These are phyloP conservation scores for Aspergillus spinulosporus DNA, from an alignment of 2,329 filamentous ascomycete species.

Conservation along the genomic window DNA sequence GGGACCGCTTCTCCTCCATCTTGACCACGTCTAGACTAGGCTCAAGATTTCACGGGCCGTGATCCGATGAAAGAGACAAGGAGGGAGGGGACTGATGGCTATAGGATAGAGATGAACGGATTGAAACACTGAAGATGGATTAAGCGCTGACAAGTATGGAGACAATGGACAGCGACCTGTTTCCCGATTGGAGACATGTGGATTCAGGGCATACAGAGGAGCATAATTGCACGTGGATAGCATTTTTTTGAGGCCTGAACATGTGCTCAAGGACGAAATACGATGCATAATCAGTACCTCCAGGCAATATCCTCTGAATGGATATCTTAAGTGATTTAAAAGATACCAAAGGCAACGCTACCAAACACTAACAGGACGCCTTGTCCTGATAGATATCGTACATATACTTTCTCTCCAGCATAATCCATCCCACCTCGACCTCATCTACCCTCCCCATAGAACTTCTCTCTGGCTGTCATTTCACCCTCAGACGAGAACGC, in stretches of 20 bases:
- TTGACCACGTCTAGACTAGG: background rate
- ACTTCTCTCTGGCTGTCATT: slow-evolving; percentile 59
- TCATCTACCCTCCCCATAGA: slow-evolving; percentile 52
- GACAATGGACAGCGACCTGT: too few relatives aligned
- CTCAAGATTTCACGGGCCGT: background rate
- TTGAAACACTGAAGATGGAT: too few relatives aligned
- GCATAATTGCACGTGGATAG: too few relatives aligned
- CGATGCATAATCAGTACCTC: too few relatives aligned
- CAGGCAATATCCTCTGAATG: slow-evolving; percentile 50
- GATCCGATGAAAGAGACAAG: background rate
- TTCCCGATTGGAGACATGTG: too few relatives aligned
- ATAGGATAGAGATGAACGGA: too few relatives aligned
- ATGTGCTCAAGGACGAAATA: too few relatives aligned
- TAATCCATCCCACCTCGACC: slow-evolving; percentile 54
- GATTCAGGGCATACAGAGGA: too few relatives aligned
- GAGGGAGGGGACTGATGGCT: too few relatives aligned
- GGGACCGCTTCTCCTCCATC: background rate
- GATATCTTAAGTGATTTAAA: slow-evolving; percentile 41
- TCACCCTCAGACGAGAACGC: slow-evolving; percentile 35
- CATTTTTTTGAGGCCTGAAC: too few relatives aligned
- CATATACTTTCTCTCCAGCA: slow-evolving; percentile 16
- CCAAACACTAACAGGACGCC: slow-evolving; percentile 24
- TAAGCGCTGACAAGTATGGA: too few relatives aligned
- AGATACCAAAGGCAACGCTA: background rate
- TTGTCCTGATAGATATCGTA: background rate